Base-by-base conservation (phyloP, 805 yeast genomes). In the Torulaspora maleeae region DNA sequence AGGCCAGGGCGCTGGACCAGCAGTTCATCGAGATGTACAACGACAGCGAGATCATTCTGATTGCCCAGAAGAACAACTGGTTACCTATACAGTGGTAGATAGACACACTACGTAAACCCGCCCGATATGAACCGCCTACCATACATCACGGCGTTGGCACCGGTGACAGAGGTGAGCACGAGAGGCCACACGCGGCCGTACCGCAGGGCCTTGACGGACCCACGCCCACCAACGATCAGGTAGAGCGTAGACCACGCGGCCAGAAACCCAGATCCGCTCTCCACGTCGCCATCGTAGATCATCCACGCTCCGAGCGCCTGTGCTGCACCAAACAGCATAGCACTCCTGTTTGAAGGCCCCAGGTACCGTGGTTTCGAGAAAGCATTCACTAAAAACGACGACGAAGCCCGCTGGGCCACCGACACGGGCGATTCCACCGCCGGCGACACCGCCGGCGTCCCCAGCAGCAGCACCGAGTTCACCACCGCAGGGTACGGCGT, bases 1-100 rank as follows among this genome's bases (percentile, higher is more conserved):
- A 93, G 66, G 93, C 89, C 46, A 74, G 99, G 52, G 95, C 97
- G 12, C 73, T 93, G 71, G 99, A 93, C 67, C 96, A 89, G 64
- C 96, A 91, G 63, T 85, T 91, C 58, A 91, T 91, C 48, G 99
- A 93, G 67, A 72, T 88, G 72, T 91, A 85, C 62, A 83, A 89
- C 56, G 86, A 80, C 41, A 60, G 68, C 4, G 82, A 77, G 45
- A 78, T 86, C n/a, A 73, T 71, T 12, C 64, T 73, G 36, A 74
- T 71, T 52, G 89, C 89, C 4, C 55, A 58, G 4, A 61, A 71
- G 32, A 68, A 74, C 33, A 63, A 72, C 7, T 79, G 89, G 78
- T 64, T 87, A 44, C 95, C 95, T 6, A 61, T 87, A 43, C 61
- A 67, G 48, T 86, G 95, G 95, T 77, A 52, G 58, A 17, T 22